Evolutionary conservation across 306 rosid species (phyloP).

Genomic region (Pachyrhizus erosus): DNA sequence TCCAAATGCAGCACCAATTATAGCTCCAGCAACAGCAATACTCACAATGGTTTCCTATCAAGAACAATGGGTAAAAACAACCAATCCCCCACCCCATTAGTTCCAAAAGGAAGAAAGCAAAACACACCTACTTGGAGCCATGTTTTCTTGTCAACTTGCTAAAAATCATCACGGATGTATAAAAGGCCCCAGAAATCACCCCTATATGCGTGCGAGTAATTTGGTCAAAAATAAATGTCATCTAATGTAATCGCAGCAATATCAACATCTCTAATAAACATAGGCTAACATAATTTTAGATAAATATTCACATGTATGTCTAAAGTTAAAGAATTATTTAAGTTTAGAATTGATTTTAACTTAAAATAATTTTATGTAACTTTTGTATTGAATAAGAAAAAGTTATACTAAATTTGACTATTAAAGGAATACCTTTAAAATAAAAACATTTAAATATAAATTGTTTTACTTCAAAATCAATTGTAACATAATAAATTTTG

Average conservation of each 20-base stretch:
- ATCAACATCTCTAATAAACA: not conserved
- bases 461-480: too few species aligned
- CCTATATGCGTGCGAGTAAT: slow-evolving; percentile 47
- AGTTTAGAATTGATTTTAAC: too few species aligned
- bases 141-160: slow-evolving; percentile 66
- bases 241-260: not conserved
- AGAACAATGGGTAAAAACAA: slow-evolving; percentile 1
- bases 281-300: too few species aligned
- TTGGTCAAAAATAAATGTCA: too few species aligned
- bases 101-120: not conserved
- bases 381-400: too few species aligned
- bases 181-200: slow-evolving; percentile 93
- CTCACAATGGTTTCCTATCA: slow-evolving; percentile 85
- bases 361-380: too few species aligned
- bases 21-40: slow-evolving; percentile 90
- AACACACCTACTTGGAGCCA: slow-evolving; percentile 67
- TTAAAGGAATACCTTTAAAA: too few species aligned
- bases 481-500: too few species aligned
- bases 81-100: not conserved
- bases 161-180: slow-evolving; percentile 78
- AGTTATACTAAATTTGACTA: too few species aligned
- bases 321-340: too few species aligned
- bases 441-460: too few species aligned
- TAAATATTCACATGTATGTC: too few species aligned
- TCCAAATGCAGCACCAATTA: slow-evolving; percentile 91